Conservation (phyloP, 495 filamentous ascomycete genomes). For the Xylaria nigripes region DNA sequence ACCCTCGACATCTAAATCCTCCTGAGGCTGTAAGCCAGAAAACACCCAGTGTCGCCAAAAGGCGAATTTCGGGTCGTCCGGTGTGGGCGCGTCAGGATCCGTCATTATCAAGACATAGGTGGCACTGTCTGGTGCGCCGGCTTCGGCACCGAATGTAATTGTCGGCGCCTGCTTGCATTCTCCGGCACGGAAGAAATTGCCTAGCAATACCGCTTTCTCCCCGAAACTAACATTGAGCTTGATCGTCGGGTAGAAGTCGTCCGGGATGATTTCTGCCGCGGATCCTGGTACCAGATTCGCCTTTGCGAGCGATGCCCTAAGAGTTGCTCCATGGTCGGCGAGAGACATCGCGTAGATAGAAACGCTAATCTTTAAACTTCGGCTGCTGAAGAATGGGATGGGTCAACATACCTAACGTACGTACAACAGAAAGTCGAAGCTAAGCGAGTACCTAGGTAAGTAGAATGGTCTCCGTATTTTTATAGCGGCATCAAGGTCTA, state of each 20-base stretch:
- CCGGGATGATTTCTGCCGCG: constrained; percentile 16
- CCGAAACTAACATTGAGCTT: constrained; percentile 14
- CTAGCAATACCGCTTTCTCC: constrained; percentile 11
- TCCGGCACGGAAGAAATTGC: constrained; percentile 18
- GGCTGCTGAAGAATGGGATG: too few relatives aligned
- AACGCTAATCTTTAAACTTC: too few relatives aligned
- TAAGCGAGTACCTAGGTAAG: neutral
- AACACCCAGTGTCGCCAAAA: constrained; percentile 26
- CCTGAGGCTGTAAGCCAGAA: constrained; percentile 11
- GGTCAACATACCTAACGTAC: too few relatives aligned
- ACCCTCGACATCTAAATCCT: neutral
- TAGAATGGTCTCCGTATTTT: too few relatives aligned
- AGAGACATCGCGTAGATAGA: neutral
- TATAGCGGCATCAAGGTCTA: too few relatives aligned
- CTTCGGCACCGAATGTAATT: constrained; percentile 12
- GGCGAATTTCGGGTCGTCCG: constrained; percentile 25
- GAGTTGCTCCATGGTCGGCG: constrained; percentile 3
- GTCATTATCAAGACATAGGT: constrained; percentile 18
- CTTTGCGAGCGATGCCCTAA: constrained; percentile 13
- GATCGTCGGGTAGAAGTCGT: constrained; percentile 16
- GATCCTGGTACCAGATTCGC: constrained; percentile 18
- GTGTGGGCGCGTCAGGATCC: constrained; percentile 25
- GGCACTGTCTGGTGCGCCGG: neutral
- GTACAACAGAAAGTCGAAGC: too few relatives aligned
- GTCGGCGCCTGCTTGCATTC: constrained; percentile 17